phyloP scores from a whole-genome alignment of 2,329 filamentous ascomycete species.

The Scleromitrula shiraiana region DNA sequence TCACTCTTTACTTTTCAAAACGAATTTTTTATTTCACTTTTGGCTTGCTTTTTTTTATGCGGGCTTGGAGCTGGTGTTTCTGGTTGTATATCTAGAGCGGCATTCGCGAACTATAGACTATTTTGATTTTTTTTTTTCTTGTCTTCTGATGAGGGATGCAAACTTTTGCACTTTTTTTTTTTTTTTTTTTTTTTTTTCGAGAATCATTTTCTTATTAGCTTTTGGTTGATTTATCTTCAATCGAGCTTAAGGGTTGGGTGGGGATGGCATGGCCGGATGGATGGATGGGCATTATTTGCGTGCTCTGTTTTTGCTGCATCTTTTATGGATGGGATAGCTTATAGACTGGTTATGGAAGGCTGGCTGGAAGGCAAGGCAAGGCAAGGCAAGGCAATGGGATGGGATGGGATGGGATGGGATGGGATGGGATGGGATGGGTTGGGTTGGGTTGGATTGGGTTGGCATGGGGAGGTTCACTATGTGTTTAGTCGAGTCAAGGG shows the following conservation, averaged over 20 bases:
- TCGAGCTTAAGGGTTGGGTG: neutral
- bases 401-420: neutral
- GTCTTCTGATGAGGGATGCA: neutral
- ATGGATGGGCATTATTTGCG: neutral
- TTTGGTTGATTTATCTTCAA: neutral
- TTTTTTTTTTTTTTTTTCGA: slow-evolving; percentile 6
- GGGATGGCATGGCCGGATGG: slow-evolving; percentile 1
- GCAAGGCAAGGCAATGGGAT: neutral
- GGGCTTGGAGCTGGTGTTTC: slow-evolving; percentile 3
- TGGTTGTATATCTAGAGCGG: slow-evolving; percentile 7
- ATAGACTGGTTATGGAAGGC: slow-evolving; percentile 2
- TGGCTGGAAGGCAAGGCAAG: neutral
- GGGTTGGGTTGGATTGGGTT: neutral
- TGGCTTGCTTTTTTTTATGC: neutral
- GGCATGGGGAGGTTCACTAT: no score
- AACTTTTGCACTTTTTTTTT: neutral
- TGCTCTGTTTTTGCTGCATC: neutral
- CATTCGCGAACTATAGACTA: slow-evolving; percentile 9
- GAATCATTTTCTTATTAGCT: no score
- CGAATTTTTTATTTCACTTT: slow-evolving; percentile 2
- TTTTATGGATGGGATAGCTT: neutral
- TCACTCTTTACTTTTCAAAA: neutral
- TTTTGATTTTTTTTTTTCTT: neutral
- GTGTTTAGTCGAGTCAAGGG: neutral
- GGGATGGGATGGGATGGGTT: neutral